phyloP scores from a whole-genome alignment of 345 rosid genomes.

The Gossypium stocksii region DNA sequence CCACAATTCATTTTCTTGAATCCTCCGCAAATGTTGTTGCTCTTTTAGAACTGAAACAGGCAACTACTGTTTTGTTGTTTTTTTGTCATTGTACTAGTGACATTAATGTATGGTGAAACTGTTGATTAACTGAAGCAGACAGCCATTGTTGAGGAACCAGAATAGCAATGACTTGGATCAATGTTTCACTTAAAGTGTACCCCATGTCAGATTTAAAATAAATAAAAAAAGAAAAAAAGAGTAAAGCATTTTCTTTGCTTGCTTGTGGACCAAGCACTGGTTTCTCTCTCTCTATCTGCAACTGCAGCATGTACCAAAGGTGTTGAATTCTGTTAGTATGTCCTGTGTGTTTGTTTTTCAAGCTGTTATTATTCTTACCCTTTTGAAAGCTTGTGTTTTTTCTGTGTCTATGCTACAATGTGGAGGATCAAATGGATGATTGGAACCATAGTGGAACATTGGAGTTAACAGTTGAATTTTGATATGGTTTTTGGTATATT shows the following conservation, averaged over 20 bases:
- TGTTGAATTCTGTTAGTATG: slow-evolving; percentile 28
- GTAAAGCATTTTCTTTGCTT: slow-evolving; percentile 2
- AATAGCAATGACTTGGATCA: slow-evolving; percentile 7
- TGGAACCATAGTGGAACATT: background rate
- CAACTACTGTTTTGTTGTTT: background rate
- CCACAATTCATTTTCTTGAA: slow-evolving; percentile 15
- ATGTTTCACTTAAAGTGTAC: slow-evolving; percentile 21
- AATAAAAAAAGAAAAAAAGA: background rate
- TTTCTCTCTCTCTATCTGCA: background rate
- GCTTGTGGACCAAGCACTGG: slow-evolving; percentile 24
- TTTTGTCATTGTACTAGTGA: background rate
- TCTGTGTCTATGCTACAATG: background rate
- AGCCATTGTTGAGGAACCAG: slow-evolving; percentile 10
- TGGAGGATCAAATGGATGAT: slow-evolving; percentile 14
- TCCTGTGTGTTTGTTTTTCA: slow-evolving; percentile 19
- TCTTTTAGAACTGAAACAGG: background rate
- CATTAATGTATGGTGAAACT: background rate
- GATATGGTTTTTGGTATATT: background rate
- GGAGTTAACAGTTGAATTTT: background rate
- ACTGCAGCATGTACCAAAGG: slow-evolving; percentile 21
- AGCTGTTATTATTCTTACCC: slow-evolving; percentile 16
- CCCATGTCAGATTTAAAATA: slow-evolving; percentile 1
- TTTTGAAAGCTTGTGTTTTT: too few relatives aligned
- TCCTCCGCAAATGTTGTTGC: background rate
- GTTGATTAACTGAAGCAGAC: slow-evolving; percentile 11